Base-by-base conservation (phyloP, 2,329 filamentous ascomycete species). In the Ophiostoma himal-ulmi region DNA sequence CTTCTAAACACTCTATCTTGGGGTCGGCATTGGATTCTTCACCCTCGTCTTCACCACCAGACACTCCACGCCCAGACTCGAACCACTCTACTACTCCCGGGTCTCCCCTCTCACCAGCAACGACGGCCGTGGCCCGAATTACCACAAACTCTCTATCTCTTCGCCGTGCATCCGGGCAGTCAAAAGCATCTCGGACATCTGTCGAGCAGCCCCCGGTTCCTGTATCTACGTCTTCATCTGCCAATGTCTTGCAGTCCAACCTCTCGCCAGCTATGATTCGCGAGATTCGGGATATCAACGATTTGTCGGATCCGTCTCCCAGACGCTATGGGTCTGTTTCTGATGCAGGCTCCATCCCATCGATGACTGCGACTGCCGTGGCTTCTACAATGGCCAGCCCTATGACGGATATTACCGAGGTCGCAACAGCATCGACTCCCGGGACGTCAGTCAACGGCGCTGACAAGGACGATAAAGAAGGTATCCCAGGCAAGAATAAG, bases 401-500 rank as follows among this genome's bases (percentile, higher is more conserved):
- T 13, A 62, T 70, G 69, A 69, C 69, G 2, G 69, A 68, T 26
- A 69, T 70, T 1, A 70, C 62, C 10, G 71, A 68, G 17, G 72
- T 22, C 20, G 34, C 36, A 34, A 48, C 30, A 17, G 5, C 22
- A 22, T 44, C 65, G 8, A 67, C 65, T 5, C 20, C 39, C 1
- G 39, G 37, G 11, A 67, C 65, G 20, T 67, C 65, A 7, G 39
- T 67, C 11, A 26, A 67, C 11, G 62, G 62, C 36, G 65, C 48
- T 10, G 36, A 66, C 11, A 41, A 17, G 11, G 65, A 67, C 20
- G 65, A 41, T 22, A 66, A 39, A n/a, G 36, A 39, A n/a, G 64
- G 22, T 8, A 41, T 41, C 1, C n/a, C 48, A 1, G 65, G 37
- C 65, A 41, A 41, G 20, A 34, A 39, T 37, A 41, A 44, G 20